Evolutionary conservation across 1,284 basidiomycete genomes (phyloP), one percentile per base, ranked within the genome.

Genomic region (Vanrija humicola): DNA sequence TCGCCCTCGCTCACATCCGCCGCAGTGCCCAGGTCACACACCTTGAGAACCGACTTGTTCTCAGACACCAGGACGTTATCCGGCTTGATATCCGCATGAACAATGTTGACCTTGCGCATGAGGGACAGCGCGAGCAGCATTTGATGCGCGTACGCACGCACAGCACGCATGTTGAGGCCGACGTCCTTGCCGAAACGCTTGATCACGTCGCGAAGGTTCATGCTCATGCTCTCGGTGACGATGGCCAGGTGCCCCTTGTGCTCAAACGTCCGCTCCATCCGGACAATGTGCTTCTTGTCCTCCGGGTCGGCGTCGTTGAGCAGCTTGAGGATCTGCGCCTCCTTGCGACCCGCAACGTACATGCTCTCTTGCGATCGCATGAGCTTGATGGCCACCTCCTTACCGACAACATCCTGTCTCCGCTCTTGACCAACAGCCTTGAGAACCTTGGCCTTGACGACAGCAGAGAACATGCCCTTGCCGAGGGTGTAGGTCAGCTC

Each of bases 161-260:
- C 96, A 29, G 96, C 96, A 63, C 87, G 84, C 72, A 98, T 87
- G 70, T 98, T 98, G 44, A 99, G 80, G 6, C 96, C 96, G 49
- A 99, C 87, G 66, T 98, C 93, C 74, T 98, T 98, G 52, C 96
- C 96, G 72, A 98, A 98, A n/a, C 93, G 86, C 74, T 98, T 98
- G 54, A 98, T 89, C 19, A 98, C 91, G 58, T 98, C 95, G 59
- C 96, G 89, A 25, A 99, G 81, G 71, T 99, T 98, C 91, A 98
- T 96, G 69, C 92, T 94, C 69, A 98, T 73, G 39, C 85, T 88
- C 75, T 99, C 96, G 61, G 98, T 98, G 7, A 99, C 96, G 51
- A 99, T 82, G 69, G 95, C 98, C 6, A 98, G 79, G 75, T 99
- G 96, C 0, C 95, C 94, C 43, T 92, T 86, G 74, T 98, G 93